Evolutionary conservation across 352 stramenopile genomes (phyloP).

Genomic region (Globisporangium paddicum): DNA sequence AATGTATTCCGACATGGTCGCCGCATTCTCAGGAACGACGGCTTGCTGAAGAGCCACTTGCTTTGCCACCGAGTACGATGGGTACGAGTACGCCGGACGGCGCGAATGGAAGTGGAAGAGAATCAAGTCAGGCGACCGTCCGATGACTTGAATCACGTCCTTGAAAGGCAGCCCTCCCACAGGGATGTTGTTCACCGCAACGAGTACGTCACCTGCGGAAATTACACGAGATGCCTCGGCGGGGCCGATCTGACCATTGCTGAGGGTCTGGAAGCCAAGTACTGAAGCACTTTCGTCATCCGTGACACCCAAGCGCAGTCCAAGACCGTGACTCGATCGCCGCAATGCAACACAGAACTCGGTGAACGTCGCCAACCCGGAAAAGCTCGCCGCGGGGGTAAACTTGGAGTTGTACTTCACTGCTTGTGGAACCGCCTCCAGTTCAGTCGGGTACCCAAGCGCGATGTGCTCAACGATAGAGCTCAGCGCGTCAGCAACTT

Average conservation of each 20-base stretch:
- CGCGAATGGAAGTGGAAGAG: conserved; percentile 83
- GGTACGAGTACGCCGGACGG: conserved; percentile 57
- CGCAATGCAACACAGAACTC: conserved; percentile 73
- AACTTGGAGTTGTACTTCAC: conserved; percentile 52
- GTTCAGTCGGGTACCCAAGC: conserved; percentile 59
- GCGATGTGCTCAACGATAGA: conserved; percentile 79
- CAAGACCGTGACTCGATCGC: conserved; percentile 65
- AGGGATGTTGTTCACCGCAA: conserved; percentile 68
- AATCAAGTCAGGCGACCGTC: conserved; percentile 52
- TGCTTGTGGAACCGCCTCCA: conserved; percentile 35
- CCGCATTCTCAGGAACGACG: conserved; percentile 30
- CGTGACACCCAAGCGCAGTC: conserved; percentile 74
- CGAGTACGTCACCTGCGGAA: conserved; percentile 61
- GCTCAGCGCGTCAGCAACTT: conserved; percentile 73
- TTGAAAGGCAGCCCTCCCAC: conserved; percentile 65
- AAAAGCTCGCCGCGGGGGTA: conserved; percentile 38
- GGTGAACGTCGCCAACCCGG: conserved; percentile 43
- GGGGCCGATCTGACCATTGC: conserved; percentile 68
- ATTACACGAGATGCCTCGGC: conserved; percentile 76
- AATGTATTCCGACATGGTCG: conserved; percentile 44
- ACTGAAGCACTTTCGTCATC: conserved; percentile 59
- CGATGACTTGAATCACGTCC: conserved; percentile 72
- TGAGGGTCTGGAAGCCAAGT: conserved; percentile 75
- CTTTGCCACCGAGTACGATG: conserved; percentile 56
- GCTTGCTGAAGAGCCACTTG: conserved; percentile 45